These are phyloP conservation scores for Didymella glomerata DNA, from an alignment of 2,329 filamentous ascomycete genomes.

Conservation along the genomic window DNA sequence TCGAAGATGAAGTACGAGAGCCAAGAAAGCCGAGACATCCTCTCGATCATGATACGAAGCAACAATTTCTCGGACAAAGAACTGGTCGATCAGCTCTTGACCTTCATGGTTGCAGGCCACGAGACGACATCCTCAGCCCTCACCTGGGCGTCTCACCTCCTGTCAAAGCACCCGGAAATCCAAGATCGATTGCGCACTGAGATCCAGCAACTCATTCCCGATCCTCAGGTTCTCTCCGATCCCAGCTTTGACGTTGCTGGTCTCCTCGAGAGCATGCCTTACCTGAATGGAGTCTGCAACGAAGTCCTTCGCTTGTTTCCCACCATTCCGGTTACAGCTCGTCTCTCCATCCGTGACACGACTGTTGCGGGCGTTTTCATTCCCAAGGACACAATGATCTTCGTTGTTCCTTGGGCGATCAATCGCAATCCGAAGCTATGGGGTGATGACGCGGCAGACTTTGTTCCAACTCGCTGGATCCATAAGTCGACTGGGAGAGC, in stretches of 20 bases:
- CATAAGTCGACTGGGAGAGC: constrained; percentile 48
- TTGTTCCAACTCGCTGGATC: constrained; percentile 58
- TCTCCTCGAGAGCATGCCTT: constrained; percentile 55
- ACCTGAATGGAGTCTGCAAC: constrained; percentile 58
- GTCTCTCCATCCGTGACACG: constrained; percentile 45
- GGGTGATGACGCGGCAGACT: constrained; percentile 53
- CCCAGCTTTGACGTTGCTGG: constrained; percentile 41
- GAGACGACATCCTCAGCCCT: constrained; percentile 80
- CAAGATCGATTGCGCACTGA: constrained; percentile 74
- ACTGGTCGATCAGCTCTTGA: constrained; percentile 65
- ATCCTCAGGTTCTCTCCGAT: constrained; percentile 29
- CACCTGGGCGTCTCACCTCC: constrained; percentile 76
- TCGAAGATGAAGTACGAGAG: constrained; percentile 46
- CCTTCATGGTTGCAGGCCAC: constrained; percentile 68
- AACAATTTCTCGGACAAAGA: constrained; percentile 62
- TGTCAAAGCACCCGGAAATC: constrained; percentile 71
- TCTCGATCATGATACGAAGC: constrained; percentile 61
- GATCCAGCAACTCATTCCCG: constrained; percentile 68
- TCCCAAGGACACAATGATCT: constrained; percentile 51
- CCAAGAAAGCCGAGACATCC: constrained; percentile 52
- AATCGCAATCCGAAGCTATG: constrained; percentile 55
- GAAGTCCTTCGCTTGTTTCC: constrained; percentile 53
- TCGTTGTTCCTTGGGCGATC: constrained; percentile 54
- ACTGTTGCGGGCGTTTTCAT: constrained; percentile 47
- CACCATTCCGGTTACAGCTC: constrained; percentile 48